Conservation (phyloP, 2,329 filamentous ascomycete genomes). For the Tothia fuscella region DNA sequence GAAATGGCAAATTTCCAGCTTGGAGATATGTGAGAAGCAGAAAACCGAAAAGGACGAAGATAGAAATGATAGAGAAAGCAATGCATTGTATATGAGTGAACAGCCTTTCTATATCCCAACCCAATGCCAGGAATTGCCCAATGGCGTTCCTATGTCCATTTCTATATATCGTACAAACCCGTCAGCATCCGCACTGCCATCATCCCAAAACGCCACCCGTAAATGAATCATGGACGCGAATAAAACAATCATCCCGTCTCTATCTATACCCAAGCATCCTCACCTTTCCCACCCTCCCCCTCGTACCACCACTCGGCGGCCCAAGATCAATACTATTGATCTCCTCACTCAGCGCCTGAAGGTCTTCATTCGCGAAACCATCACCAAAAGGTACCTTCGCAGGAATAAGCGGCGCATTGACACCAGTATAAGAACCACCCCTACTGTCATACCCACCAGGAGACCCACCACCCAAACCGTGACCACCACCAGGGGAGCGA, state of each 20-base stretch:
- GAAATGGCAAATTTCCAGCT: too few relatives aligned
- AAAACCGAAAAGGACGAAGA: too few relatives aligned
- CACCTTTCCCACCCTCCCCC: slow-evolving; percentile 12
- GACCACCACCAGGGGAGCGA: slow-evolving; percentile 14
- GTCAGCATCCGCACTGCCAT: too few relatives aligned
- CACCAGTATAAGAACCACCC: slow-evolving; percentile 15
- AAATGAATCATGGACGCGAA: too few relatives aligned
- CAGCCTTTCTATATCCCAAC: too few relatives aligned
- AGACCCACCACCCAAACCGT: slow-evolving; percentile 9
- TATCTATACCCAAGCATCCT: slow-evolving; percentile 8
- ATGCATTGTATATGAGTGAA: too few relatives aligned
- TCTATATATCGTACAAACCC: too few relatives aligned
- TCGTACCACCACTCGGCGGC: slow-evolving; percentile 17
- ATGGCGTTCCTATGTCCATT: too few relatives aligned
- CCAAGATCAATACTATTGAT: slow-evolving; percentile 29
- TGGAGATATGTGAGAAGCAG: too few relatives aligned
- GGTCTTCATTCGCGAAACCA: slow-evolving; percentile 18
- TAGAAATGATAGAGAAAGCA: too few relatives aligned
- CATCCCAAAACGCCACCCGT: too few relatives aligned
- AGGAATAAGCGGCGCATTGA: slow-evolving; percentile 51
- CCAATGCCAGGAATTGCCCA: too few relatives aligned
- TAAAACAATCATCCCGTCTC: not conserved
- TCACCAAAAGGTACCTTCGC: slow-evolving; percentile 51
- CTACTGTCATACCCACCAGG: slow-evolving; percentile 20
- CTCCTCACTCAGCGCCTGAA: slow-evolving; percentile 15